Evolutionary conservation across 805 yeast species (phyloP).

Genomic region (Metschnikowia kunwiensis): DNA sequence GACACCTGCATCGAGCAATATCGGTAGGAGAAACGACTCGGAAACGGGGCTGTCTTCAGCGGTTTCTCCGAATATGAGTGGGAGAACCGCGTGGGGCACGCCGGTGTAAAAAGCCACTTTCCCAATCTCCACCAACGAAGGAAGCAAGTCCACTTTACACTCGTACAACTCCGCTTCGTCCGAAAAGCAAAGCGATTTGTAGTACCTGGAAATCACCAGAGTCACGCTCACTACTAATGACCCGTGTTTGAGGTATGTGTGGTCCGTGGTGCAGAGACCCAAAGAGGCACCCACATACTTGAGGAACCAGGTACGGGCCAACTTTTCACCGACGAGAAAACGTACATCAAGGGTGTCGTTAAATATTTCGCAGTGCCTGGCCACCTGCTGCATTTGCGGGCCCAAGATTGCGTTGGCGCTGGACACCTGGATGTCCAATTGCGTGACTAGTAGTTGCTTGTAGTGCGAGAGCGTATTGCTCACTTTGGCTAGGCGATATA

Average conservation of each 20-base stretch:
- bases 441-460: slow-evolving; percentile 1
- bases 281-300: background rate
- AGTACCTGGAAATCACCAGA: slow-evolving; percentile 1
- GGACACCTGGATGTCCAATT: slow-evolving; percentile 3
- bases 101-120: slow-evolving; percentile 11
- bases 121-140: slow-evolving; percentile 5
- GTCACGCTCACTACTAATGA: background rate
- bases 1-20: slow-evolving; percentile 6
- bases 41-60: slow-evolving; percentile 1
- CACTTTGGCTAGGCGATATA: slow-evolving; percentile 4
- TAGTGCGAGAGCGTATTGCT: slow-evolving; percentile 3
- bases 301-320: background rate
- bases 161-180: background rate
- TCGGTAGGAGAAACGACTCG: slow-evolving; percentile 8
- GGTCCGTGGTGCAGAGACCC: background rate
- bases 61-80: slow-evolving; percentile 2
- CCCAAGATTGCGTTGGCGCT: slow-evolving; percentile 1
- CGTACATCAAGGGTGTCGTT: slow-evolving; percentile 2
- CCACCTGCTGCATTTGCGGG: slow-evolving; percentile 6
- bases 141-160: slow-evolving; percentile 3
- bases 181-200: background rate
- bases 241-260: slow-evolving; percentile 2
- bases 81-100: slow-evolving; percentile 9
- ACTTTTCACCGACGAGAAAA: background rate
- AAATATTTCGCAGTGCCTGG: slow-evolving; percentile 5